A percentile compares a stretch with the other conserved stretches of the same genome.
These are phyloP conservation scores for Epichloe sibirici DNA, from an alignment of 2,329 filamentous ascomycete species.

Conservation along the genomic window DNA sequence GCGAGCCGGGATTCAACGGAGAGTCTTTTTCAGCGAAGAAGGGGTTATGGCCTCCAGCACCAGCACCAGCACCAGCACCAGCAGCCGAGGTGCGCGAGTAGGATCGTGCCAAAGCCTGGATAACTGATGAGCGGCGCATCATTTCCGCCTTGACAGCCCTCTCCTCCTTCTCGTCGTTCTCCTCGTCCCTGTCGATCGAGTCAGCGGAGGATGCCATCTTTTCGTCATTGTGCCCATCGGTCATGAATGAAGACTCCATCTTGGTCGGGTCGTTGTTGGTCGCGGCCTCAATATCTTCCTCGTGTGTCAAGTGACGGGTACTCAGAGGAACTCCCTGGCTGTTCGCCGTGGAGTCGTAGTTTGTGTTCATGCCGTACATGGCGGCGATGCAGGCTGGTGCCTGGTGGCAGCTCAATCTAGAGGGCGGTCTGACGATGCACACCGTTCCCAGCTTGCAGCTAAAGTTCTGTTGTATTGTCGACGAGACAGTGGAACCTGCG, in stretches of 20 bases:
- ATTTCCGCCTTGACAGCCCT: constrained; percentile 25
- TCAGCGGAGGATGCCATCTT: constrained; percentile 17
- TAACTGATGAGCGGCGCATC: constrained; percentile 37
- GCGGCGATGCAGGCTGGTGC: neutral
- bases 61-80: constrained; percentile 11
- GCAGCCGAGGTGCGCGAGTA: constrained; percentile 37
- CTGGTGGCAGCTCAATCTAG: neutral
- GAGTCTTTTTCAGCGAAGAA: constrained; percentile 37
- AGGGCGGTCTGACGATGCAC: neutral
- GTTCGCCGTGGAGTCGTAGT: constrained; percentile 37
- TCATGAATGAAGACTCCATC: constrained; percentile 25
- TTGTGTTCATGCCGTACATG: constrained; percentile 22
- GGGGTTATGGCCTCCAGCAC: constrained; percentile 27
- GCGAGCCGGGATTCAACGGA: constrained; percentile 39
- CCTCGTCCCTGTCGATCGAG: constrained; percentile 18
- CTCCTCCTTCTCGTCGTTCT: constrained; percentile 13
- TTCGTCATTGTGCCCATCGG: constrained; percentile 22
- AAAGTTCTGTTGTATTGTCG: too few relatives aligned
- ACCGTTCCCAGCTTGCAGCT: neutral
- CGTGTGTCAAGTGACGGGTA: constrained; percentile 14
- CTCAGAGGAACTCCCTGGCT: constrained; percentile 25
- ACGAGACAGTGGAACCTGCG: too few relatives aligned
- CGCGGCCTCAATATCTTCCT: constrained; percentile 14
- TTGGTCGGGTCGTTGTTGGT: constrained; percentile 16
- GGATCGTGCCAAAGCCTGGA: constrained; percentile 42